These are phyloP conservation scores for Boletus tomentosulus DNA, from an alignment of 768 basidiomycete species.

Conservation along the genomic window DNA sequence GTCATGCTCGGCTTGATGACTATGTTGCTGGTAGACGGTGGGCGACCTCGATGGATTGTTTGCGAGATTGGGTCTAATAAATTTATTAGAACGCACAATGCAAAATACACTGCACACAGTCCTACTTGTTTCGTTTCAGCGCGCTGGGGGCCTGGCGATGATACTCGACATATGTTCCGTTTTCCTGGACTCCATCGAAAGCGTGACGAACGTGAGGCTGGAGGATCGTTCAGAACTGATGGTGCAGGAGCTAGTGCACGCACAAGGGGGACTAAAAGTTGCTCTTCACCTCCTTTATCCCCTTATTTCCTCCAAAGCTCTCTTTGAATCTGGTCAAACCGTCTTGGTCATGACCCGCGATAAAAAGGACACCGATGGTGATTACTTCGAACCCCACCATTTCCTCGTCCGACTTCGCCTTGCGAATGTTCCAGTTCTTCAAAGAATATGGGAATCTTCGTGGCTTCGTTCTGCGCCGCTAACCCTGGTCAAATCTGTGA, in stretches of 20 bases:
- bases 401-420: slow-evolving; percentile 81
- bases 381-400: slow-evolving; percentile 82
- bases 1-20: slow-evolving; percentile 51
- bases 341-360: slow-evolving; percentile 65
- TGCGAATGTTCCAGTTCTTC: slow-evolving; percentile 61
- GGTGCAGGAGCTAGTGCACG: slow-evolving; percentile 67
- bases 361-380: slow-evolving; percentile 70
- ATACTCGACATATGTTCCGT: slow-evolving; percentile 54
- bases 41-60: slow-evolving; percentile 1
- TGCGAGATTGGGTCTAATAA: background rate
- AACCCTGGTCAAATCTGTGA: slow-evolving; percentile 68
- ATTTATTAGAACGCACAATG: slow-evolving; percentile 62
- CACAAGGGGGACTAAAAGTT: slow-evolving; percentile 78
- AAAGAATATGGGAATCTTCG: slow-evolving; percentile 71
- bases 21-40: slow-evolving; percentile 57
- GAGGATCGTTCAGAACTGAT: slow-evolving; percentile 56
- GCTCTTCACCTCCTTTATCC: slow-evolving; percentile 72
- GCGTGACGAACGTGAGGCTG: slow-evolving; percentile 42
- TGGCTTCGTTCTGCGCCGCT: slow-evolving; percentile 81
- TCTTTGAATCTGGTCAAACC: slow-evolving; percentile 87
- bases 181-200: slow-evolving; percentile 57
- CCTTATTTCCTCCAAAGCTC: slow-evolving; percentile 71
- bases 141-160: slow-evolving; percentile 64
- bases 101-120: slow-evolving; percentile 79
- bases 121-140: slow-evolving; percentile 70